Evolutionary conservation across 495 filamentous ascomycete species (phyloP).

Genomic region (Aspergillus kassunensis): DNA sequence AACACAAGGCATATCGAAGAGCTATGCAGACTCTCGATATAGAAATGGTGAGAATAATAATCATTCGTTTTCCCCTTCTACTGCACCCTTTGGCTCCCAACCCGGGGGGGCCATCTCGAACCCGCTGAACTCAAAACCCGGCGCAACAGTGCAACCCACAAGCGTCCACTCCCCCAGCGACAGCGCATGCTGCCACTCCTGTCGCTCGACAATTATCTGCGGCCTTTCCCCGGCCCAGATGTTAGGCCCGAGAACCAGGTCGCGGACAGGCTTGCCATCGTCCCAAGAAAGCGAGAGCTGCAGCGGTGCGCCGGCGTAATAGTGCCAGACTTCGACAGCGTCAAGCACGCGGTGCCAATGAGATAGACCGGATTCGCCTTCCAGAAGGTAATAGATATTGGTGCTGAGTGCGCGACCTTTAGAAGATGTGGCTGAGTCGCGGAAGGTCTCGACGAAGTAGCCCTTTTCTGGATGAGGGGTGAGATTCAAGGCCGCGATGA

Average conservation of each 20-base stretch:
- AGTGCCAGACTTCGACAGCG: constrained; percentile 7
- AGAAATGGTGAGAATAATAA: no score
- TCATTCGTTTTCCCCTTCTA: no score
- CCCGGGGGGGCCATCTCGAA: constrained; percentile 1
- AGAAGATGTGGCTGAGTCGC: not conserved
- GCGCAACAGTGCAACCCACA: not conserved
- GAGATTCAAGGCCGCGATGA: not conserved
- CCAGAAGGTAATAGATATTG: constrained; percentile 4
- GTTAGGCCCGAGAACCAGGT: not conserved
- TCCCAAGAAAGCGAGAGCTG: not conserved
- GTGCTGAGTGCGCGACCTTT: not conserved
- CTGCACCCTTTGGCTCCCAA: not conserved
- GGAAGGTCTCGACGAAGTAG: constrained; percentile 3
- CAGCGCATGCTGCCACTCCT: not conserved
- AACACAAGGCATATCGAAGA: no score
- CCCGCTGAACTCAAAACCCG: constrained; percentile 1
- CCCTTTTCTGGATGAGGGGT: not conserved
- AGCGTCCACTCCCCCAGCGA: constrained; percentile 1
- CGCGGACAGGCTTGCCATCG: not conserved
- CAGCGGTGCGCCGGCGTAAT: constrained; percentile 3
- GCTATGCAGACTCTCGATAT: no score
- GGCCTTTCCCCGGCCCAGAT: not conserved
- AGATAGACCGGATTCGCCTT: not conserved
- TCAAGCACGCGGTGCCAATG: constrained; percentile 2
- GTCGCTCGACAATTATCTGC: not conserved